Conservation (phyloP, 192 early-diverging fungal genomes). For the Podila minutissima region DNA sequence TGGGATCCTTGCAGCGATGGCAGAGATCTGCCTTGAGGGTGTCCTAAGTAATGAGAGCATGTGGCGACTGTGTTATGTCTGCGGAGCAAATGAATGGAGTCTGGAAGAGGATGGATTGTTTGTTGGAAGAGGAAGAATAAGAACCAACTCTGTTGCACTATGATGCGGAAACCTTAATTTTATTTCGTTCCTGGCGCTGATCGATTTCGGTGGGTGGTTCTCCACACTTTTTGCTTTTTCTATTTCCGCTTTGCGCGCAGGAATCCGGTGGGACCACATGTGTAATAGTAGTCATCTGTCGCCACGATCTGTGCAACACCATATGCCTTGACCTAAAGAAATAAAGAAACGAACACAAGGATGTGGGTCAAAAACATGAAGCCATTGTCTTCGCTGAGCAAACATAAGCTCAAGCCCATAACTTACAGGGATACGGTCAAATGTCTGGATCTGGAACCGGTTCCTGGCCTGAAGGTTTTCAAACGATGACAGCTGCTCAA, state of each 20-base stretch:
- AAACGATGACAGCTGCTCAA: constrained; percentile 54
- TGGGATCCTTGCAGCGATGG: not conserved
- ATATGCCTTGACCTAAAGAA: constrained; percentile 60
- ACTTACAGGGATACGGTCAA: constrained; percentile 60
- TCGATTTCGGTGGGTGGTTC: no score
- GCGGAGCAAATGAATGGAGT: not conserved
- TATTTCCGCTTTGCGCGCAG: constrained; percentile 29
- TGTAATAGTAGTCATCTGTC: constrained; percentile 59
- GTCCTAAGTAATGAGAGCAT: not conserved
- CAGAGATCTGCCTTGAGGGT: not conserved
- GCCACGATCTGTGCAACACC: constrained; percentile 72
- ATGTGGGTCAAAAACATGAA: not conserved
- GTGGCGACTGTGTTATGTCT: not conserved
- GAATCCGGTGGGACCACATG: constrained; percentile 72
- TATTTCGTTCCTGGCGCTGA: not conserved
- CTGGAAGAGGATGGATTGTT: no score
- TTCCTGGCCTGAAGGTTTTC: constrained; percentile 57
- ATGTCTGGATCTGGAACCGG: constrained; percentile 57
- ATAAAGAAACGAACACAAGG: not conserved
- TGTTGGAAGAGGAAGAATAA: not conserved
- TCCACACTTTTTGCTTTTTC: not conserved
- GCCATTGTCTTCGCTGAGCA: not conserved
- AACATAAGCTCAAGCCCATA: not conserved
- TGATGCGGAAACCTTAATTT: not conserved
- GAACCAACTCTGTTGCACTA: not conserved